These are phyloP conservation scores for Stephania japonica DNA, from an alignment of 164 flowering plant genomes.

Conservation along the genomic window DNA sequence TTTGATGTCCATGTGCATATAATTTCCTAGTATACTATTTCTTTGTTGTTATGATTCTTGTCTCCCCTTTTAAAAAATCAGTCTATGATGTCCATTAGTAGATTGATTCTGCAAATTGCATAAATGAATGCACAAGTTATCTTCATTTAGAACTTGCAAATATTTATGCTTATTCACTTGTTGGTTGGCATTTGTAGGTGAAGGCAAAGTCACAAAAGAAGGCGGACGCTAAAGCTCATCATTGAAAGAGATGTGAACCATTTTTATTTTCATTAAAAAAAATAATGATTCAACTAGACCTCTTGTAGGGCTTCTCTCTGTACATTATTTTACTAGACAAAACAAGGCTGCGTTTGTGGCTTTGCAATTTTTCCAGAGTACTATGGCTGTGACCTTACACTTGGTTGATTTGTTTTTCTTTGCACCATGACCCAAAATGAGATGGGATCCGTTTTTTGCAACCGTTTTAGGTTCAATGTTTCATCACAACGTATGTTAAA, in stretches of 20 bases:
- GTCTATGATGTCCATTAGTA: background rate
- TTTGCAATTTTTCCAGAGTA: background rate
- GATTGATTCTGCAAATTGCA: background rate
- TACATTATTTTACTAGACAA: constrained; percentile 7
- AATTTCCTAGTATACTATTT: too few relatives aligned
- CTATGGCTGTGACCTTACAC: background rate
- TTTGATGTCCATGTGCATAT: too few relatives aligned
- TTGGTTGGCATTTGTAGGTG: constrained; percentile 24
- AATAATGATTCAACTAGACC: constrained; percentile 12
- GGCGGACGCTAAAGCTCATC: constrained; percentile 53
- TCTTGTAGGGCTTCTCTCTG: constrained; percentile 3
- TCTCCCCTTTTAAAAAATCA: background rate
- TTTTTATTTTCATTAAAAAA: constrained; percentile 1
- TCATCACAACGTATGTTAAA: background rate
- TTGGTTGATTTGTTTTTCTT: background rate
- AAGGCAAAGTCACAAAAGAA: constrained; percentile 45
- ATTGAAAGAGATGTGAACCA: constrained; percentile 23
- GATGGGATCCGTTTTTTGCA: background rate
- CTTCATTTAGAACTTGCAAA: background rate
- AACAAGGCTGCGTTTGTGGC: background rate
- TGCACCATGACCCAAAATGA: background rate
- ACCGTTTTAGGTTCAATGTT: background rate
- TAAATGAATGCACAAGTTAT: background rate
- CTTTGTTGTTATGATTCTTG: too few relatives aligned
- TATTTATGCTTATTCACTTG: background rate